These are phyloP conservation scores for Mycosarcoma maydis DNA, from an alignment of 1,284 basidiomycete species.

Conservation along the genomic window DNA sequence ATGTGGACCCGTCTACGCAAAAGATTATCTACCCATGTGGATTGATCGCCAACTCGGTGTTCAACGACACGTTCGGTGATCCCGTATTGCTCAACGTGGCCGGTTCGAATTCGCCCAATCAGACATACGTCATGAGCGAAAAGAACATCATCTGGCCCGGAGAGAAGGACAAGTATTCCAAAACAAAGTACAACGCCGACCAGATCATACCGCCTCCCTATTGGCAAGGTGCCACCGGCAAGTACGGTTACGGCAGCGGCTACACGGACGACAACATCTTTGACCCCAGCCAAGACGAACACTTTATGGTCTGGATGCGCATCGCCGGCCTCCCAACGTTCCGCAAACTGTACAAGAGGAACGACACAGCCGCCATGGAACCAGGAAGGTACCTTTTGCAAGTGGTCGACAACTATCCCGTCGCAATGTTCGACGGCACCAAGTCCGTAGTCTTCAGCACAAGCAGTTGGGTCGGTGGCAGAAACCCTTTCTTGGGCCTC, in stretches of 20 bases:
- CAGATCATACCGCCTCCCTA: conserved; percentile 91
- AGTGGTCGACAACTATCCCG: conserved; percentile 91
- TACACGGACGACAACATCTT: conserved; percentile 79
- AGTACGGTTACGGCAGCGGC: conserved; percentile 74
- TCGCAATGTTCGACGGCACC: conserved; percentile 87
- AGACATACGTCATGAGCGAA: conserved; percentile 79
- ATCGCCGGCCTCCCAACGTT: conserved; percentile 96
- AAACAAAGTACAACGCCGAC: conserved; percentile 67
- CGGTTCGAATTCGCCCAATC: conserved; percentile 68
- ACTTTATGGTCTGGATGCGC: conserved; percentile 99
- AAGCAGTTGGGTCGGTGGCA: conserved; percentile 96
- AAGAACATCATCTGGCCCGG: conserved; percentile 92
- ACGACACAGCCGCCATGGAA: conserved; percentile 79
- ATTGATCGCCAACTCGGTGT: conserved; percentile 95
- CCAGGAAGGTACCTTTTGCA: conserved; percentile 81
- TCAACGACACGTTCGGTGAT: conserved; percentile 88
- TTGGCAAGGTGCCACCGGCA: conserved; percentile 70
- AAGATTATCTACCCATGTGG: conserved; percentile 83
- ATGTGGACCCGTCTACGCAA: conserved; percentile 55
- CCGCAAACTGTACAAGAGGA: conserved; percentile 90
- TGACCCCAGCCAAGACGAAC: conserved; percentile 81
- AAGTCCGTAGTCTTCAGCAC: conserved; percentile 97
- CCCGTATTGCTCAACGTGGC: conserved; percentile 74
- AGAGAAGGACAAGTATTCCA: conserved; percentile 84
- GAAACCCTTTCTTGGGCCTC: conserved; percentile 96